Evolutionary conservation across 768 basidiomycete species (phyloP).

Genomic region (Multifurca ochricompacta): DNA sequence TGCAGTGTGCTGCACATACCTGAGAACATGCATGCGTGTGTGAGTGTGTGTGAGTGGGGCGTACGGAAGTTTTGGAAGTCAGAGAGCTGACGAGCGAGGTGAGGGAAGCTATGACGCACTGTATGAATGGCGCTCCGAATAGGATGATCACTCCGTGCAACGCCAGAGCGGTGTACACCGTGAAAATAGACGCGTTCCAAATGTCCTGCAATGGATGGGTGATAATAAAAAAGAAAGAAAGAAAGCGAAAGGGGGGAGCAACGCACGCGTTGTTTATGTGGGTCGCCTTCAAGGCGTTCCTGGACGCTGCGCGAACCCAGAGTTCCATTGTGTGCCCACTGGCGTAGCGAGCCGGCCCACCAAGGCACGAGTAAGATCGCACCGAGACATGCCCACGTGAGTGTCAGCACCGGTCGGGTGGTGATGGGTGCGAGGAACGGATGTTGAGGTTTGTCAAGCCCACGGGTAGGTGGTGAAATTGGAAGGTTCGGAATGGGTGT

Average conservation of each 20-base stretch:
- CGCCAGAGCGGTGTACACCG: slow-evolving; percentile 39
- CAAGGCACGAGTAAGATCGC: slow-evolving; percentile 49
- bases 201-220: slow-evolving; percentile 37
- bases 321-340: slow-evolving; percentile 45
- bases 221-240: slow-evolving; percentile 5
- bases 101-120: too few species aligned
- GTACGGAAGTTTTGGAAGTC: not conserved
- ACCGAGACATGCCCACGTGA: slow-evolving; percentile 51
- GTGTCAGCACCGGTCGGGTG: slow-evolving; percentile 45
- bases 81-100: not conserved
- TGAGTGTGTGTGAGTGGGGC: slow-evolving; percentile 2
- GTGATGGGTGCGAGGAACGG: slow-evolving; percentile 64
- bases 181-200: slow-evolving; percentile 43
- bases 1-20: slow-evolving; percentile 47
- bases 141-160: slow-evolving; percentile 48
- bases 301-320: slow-evolving; percentile 38
- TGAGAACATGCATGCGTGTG: not conserved
- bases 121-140: slow-evolving; percentile 67
- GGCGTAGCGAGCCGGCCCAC: slow-evolving; percentile 64
- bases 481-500: slow-evolving; percentile 8
- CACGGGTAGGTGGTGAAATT: slow-evolving; percentile 10
- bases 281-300: slow-evolving; percentile 32
- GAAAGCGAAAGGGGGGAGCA: not conserved
- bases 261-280: slow-evolving; percentile 34
- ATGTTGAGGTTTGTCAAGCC: slow-evolving; percentile 56